Evolutionary conservation across 2,329 filamentous ascomycete species (phyloP).

Genomic region (Cercospora brassicicola): DNA sequence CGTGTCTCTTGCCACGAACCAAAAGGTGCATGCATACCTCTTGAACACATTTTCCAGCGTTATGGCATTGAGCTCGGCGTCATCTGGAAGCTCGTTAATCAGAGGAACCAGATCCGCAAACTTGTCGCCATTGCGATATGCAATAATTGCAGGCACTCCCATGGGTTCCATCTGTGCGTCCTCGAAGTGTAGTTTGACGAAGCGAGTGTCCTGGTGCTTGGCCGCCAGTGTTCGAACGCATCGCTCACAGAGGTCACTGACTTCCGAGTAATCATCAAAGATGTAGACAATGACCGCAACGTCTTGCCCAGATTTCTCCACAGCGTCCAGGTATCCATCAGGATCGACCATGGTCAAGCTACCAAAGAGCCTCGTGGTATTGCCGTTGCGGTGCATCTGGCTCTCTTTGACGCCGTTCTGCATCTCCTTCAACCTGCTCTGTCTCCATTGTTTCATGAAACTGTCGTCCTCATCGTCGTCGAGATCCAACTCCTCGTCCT

Average conservation of each 20-base stretch:
- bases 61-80: constrained; percentile 51
- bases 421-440: constrained; percentile 75
- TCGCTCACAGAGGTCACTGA: constrained; percentile 75
- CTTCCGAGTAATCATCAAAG: constrained; percentile 78
- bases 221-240: constrained; percentile 74
- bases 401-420: constrained; percentile 62
- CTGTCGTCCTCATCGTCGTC: constrained; percentile 70
- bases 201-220: constrained; percentile 70
- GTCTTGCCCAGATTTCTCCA: constrained; percentile 81
- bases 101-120: constrained; percentile 88
- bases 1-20: background rate
- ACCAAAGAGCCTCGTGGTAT: constrained; percentile 70
- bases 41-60: constrained; percentile 60
- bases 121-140: constrained; percentile 85
- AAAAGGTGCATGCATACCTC: constrained; percentile 42
- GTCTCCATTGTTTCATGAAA: constrained; percentile 84
- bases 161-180: constrained; percentile 94
- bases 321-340: constrained; percentile 88
- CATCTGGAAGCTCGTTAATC: constrained; percentile 76
- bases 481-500: constrained; percentile 54
- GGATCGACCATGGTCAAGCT: constrained; percentile 82
- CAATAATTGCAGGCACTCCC: constrained; percentile 81
- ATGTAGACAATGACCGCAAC: constrained; percentile 91
- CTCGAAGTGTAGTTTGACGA: constrained; percentile 85
- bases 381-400: constrained; percentile 50